phyloP scores from a whole-genome alignment of 345 rosid genomes.

The Eutrema yunnanense region DNA sequence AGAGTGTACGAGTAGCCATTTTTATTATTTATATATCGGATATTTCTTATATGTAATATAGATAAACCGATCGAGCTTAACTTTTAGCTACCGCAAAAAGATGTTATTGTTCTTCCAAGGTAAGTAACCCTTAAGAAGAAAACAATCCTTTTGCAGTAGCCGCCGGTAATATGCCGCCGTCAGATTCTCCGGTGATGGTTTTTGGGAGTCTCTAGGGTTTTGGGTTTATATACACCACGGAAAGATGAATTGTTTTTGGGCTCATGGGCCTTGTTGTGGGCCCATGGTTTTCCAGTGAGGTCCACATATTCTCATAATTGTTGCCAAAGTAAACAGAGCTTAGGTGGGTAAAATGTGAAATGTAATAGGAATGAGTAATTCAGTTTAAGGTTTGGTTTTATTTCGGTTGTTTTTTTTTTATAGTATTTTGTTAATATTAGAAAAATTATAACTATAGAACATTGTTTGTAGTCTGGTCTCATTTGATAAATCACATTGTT shows the following conservation, averaged over 20 bases:
- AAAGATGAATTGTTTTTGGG: background rate
- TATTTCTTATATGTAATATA: background rate
- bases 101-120: slow-evolving; percentile 6
- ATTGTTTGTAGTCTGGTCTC: no score
- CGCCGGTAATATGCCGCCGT: slow-evolving; percentile 26
- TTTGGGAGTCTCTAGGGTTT: slow-evolving; percentile 5
- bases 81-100: slow-evolving; percentile 21
- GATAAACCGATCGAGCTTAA: background rate
- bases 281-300: background rate
- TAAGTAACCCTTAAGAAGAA: background rate
- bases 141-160: slow-evolving; percentile 23
- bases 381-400: background rate
- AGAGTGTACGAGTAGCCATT: slow-evolving; percentile 28
- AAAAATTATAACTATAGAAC: no score
- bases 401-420: background rate
- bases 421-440: no score
- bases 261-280: slow-evolving; percentile 8
- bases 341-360: background rate
- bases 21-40: background rate
- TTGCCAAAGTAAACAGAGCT: background rate
- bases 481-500: no score
- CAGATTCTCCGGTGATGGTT: slow-evolving; percentile 16
- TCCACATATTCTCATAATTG: background rate
- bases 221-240: slow-evolving; percentile 10
- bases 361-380: no score